Conservation (phyloP, 1,284 basidiomycete genomes). For the Gomphus bonarii region DNA sequence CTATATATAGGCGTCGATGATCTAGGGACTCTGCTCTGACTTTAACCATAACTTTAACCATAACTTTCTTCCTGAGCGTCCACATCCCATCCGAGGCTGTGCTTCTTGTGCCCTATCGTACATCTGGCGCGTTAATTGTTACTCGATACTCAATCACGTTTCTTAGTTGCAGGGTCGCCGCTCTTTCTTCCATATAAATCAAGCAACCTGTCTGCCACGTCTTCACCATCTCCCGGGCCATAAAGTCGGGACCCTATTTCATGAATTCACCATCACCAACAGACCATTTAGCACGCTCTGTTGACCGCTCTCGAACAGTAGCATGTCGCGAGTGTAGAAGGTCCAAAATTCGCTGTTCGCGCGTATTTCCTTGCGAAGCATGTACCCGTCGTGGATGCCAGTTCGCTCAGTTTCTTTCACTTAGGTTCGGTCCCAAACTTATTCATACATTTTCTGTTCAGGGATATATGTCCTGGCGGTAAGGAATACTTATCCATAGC, state of each 20-base stretch:
- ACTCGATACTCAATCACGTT: background rate
- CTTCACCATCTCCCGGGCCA: background rate
- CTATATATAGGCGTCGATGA: background rate
- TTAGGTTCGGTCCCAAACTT: background rate
- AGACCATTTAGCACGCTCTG: background rate
- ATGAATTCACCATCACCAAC: background rate
- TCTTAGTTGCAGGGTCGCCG: background rate
- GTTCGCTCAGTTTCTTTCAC: background rate
- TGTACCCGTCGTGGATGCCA: constrained; percentile 5
- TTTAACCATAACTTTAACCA: background rate
- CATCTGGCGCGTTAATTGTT: background rate
- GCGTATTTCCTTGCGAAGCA: background rate
- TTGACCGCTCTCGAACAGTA: background rate
- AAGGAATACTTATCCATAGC: background rate
- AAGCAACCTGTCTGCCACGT: background rate
- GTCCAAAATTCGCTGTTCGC: constrained; percentile 2
- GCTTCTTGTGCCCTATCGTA: background rate
- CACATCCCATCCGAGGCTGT: background rate
- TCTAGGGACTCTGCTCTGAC: background rate
- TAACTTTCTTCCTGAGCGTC: background rate
- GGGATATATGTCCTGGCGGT: constrained; percentile 6
- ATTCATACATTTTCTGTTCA: background rate
- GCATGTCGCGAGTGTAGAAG: constrained; percentile 6
- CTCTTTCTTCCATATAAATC: background rate
- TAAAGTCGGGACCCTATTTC: background rate